phyloP scores from a whole-genome alignment of 805 yeast species.

The Kodamaea hsintzibuensis region DNA sequence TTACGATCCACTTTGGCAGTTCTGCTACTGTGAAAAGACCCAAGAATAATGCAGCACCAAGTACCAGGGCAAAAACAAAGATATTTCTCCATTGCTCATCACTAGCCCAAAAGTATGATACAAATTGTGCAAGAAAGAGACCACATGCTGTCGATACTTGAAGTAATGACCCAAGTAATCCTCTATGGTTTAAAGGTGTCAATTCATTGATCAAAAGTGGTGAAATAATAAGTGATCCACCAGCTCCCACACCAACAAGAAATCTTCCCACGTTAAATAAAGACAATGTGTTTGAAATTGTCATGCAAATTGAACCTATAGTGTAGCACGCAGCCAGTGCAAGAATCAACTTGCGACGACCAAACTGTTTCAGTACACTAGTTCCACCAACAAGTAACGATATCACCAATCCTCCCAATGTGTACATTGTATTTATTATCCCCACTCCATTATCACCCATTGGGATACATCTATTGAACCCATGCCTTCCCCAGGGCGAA shows the following conservation, averaged over 20 bases:
- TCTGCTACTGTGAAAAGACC: constrained; percentile 37
- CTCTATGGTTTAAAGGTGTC: constrained; percentile 41
- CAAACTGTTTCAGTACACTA: constrained; percentile 21
- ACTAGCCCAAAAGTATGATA: constrained; percentile 35
- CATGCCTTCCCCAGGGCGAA: constrained; percentile 27
- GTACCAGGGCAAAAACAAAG: constrained; percentile 25
- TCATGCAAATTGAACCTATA: constrained; percentile 31
- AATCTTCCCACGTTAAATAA: constrained; percentile 33
- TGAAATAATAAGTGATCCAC: constrained; percentile 39
- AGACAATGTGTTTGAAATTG: constrained; percentile 20
- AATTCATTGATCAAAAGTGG: constrained; percentile 43
- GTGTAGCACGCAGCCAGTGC: constrained; percentile 13
- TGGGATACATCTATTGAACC: constrained; percentile 29
- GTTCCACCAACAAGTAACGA: constrained; percentile 31
- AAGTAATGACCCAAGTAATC: constrained; percentile 40
- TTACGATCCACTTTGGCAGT: constrained; percentile 45
- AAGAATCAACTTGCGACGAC: constrained; percentile 26
- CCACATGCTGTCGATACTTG: constrained; percentile 43
- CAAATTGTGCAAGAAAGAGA: constrained; percentile 34
- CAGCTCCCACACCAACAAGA: constrained; percentile 40
- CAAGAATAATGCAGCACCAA: constrained; percentile 30
- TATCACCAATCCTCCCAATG: constrained; percentile 38
- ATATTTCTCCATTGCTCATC: constrained; percentile 39
- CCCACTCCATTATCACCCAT: constrained; percentile 25
- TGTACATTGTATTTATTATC: constrained; percentile 33